Base-by-base conservation (phyloP, 2,329 filamentous ascomycete genomes). In the Acarospora socialis region DNA sequence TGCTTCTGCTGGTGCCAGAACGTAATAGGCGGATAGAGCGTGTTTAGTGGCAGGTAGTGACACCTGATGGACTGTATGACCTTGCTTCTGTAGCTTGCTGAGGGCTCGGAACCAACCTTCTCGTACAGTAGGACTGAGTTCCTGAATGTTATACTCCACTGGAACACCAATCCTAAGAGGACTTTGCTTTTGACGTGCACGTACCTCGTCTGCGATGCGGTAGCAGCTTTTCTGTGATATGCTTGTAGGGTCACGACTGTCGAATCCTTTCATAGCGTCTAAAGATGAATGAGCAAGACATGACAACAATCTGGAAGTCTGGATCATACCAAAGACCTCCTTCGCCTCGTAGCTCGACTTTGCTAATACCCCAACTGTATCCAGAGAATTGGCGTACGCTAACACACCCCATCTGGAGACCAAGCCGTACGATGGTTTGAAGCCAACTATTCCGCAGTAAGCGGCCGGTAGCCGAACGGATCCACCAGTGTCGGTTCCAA, bases 401-500 rank as follows among this genome's bases (percentile, higher is more conserved):
- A 94, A 72, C 2, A 94, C 81, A 1, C 86, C 86, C 63, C 76
- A 82, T 37, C 86, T 68, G 26, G 82, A 92, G 18, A 94, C 55
- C 57, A 87, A 68, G 10, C 86, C 86, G 50, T 94, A 94, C 17
- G 81, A 90, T 2, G 86, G 86, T 55, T 94, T 93, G 56, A 86
- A 92, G 0, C 86, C 86, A 10, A 87, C 67, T 1, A 77, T 68
- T 3, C 81, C 80, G 6, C 78, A 84, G 51, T 92, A 94, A 1
- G 86, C 81, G 9, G 86, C 86, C 0, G 86, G 86, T 29, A 94
- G 65, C 36, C 86, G 68, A 29, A 94, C 78, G 2, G 81, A 92
- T 9, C 86, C 86, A 42, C 86, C 86, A 0, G 86, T 98, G 51
- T 98, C 90, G 13, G 90, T 95, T 12, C 90, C 90, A 17, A 98